These are phyloP conservation scores for Flaveria brownii DNA, from an alignment of 129 eudicot species.

Conservation along the genomic window DNA sequence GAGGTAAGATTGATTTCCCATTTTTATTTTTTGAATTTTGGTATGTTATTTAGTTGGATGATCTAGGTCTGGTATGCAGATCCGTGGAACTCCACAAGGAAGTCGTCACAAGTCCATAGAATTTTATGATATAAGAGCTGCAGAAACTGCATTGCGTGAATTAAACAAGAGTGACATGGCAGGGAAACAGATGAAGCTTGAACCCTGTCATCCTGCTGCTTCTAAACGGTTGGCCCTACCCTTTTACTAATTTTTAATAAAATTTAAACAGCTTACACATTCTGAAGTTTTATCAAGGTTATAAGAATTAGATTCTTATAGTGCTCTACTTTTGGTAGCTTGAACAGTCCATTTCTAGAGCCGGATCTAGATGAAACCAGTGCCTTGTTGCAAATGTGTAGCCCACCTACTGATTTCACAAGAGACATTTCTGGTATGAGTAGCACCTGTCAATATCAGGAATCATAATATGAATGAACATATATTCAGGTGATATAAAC, in stretches of 20 bases:
- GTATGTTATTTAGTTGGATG: background rate
- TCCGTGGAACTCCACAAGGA: constrained; percentile 68
- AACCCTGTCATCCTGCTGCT: constrained; percentile 55
- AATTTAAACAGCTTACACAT: background rate
- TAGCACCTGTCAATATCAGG: background rate
- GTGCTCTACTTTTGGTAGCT: constrained; percentile 37
- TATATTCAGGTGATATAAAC: background rate
- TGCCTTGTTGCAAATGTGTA: constrained; percentile 55
- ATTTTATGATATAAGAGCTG: constrained; percentile 81
- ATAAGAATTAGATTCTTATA: too few relatives aligned
- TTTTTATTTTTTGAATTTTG: constrained; percentile 9
- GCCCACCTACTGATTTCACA: constrained; percentile 46
- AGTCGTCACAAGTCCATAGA: constrained; percentile 64
- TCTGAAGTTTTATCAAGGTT: background rate
- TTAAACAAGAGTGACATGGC: constrained; percentile 69
- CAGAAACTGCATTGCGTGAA: constrained; percentile 80
- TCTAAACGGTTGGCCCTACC: constrained; percentile 37
- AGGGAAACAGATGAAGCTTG: constrained; percentile 69
- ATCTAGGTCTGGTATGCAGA: constrained; percentile 47
- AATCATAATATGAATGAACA: constrained; percentile 15
- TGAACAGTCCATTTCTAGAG: constrained; percentile 54
- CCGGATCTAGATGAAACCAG: constrained; percentile 57
- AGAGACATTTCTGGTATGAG: constrained; percentile 54
- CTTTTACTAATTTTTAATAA: background rate
- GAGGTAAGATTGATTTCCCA: constrained; percentile 58